Evolutionary conservation across 805 yeast genomes (phyloP), one percentile per base, ranked within the genome.

Genomic region (Groenewaldozyma salmanticensis): DNA sequence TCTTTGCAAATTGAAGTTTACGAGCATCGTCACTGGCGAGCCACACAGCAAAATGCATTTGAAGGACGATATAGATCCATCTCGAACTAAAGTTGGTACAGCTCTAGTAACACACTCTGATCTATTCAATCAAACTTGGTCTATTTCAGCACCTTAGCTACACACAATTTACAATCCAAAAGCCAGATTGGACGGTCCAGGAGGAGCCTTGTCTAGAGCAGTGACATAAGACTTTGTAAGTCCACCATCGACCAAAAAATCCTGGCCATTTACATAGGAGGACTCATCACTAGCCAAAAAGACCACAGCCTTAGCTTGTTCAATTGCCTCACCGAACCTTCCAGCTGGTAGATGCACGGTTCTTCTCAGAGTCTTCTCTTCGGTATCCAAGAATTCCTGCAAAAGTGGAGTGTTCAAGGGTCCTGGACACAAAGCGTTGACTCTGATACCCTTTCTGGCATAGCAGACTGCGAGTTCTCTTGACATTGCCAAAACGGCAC

Each of bases 271-370:
- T 43, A 78, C 66, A 57, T 73, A 75, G 33, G 71, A 64, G 19
- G 75, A 62, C 37, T 62, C 64, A 39, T 60, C 64, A 15, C 72
- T 67, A 6, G 79, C 79, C 62, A 75, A 63, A 65, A 73, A 75
- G 44, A 75, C 69, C 22, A 72, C 68, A 21, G 78, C 72, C 45
- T 78, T 77, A 42, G 77, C 77, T 54, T 74, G 75, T 54, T 75
- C 80, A 57, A 74, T 74, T 42, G 79, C 79, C 53, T 74, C 79
- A 35, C 80, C 79, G 71, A 75, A 73, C 55, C 79, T 66, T 52
- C 75, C 72, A 68, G 69, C 65, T 40, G 80, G 80, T 21, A 60
- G 44, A 40, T 60, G 64, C 24, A 60, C 62, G 7, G 62, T 58
- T 43, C 64, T 53, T 24, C 64, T 56, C 42, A 67, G 61, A 58